A percentile compares a stretch with the other conserved stretches of the same genome.
These are phyloP conservation scores for Neoscytalidium dimidiatum DNA, from an alignment of 2,329 filamentous ascomycete species.

Conservation along the genomic window DNA sequence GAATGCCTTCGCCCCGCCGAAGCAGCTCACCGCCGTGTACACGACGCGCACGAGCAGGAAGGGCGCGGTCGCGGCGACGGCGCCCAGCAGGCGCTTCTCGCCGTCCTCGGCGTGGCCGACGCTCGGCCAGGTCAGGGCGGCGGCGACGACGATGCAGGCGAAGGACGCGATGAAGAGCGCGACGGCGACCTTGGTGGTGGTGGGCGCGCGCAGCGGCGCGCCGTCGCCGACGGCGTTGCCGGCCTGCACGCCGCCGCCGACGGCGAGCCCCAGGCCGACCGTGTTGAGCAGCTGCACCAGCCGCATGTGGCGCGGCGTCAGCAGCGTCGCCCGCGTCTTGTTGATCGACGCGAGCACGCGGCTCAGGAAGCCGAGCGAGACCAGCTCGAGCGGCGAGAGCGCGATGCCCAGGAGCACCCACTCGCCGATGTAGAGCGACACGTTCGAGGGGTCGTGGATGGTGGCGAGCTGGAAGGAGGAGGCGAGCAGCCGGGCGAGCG, in stretches of 20 bases:
- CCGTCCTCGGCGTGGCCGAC: slow-evolving; percentile 1
- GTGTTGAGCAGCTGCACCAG: slow-evolving; percentile 12
- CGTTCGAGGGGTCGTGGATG: background rate
- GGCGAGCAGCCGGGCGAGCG: background rate
- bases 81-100: slow-evolving; percentile 8
- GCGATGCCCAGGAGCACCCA: slow-evolving; percentile 17
- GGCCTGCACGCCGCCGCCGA: slow-evolving; percentile 5
- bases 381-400: slow-evolving; percentile 12
- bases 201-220: background rate
- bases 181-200: background rate
- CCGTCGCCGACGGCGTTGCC: background rate
- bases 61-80: background rate
- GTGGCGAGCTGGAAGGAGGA: slow-evolving; percentile 8
- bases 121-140: background rate
- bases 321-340: background rate
- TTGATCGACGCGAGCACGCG: slow-evolving; percentile 7
- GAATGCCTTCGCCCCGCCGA: background rate
- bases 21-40: slow-evolving; percentile 1
- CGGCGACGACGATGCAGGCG: background rate
- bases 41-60: slow-evolving; percentile 7
- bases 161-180: background rate
- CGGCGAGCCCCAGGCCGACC: background rate
- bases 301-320: slow-evolving; percentile 7
- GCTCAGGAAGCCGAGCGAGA: slow-evolving; percentile 7
- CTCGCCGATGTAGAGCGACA: slow-evolving; percentile 14